Base-by-base conservation (phyloP, 345 rosid species). In the Moricandia moricandioides region DNA sequence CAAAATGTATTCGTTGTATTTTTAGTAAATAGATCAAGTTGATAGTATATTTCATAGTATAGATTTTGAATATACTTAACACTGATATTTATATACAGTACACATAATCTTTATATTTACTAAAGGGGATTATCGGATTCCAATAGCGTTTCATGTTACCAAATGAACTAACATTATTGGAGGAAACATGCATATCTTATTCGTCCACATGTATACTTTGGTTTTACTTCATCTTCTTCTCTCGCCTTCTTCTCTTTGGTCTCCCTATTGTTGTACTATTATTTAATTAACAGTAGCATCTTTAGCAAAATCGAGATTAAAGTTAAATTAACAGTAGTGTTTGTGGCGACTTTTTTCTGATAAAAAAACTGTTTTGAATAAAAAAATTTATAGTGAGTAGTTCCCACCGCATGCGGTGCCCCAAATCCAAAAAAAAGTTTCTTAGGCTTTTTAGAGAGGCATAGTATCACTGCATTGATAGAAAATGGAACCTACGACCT, bases 131-230 rank as follows among this genome's bases (percentile, higher is more conserved):
- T 7, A 57, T 55, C 17, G 49, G 59, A 67, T 16, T 66, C 73
- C 72, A 71, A 65, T 65, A 49, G 77, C n/a, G 34, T 49, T 59
- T 66, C 69, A 71, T 78, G 59, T 35, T 71, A 66, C 35, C 57
- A 71, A 65, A 65, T 78, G 72, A 78, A 66, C 9, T 49, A 78
- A 49, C 63, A 59, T 78, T 67, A 78, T 78, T 66, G 77, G 81
- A 78, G 76, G 69, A 78, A 78, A 71, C 81, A 72, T 66, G 37
- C 61, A 64, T 71, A 64, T 70, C 71, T 77, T 47, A 47, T 16
- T 35, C 47, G 69, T 66, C 81, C n/a, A 72, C 64, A 61, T 58
- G 26, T 21, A 39, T 66, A 59, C 81, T 71, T 71, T 47, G 57
- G 52, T 66, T 34, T 37, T 72, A 78, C 73, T 60, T 59, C 54